Conservation (phyloP, 2,329 filamentous ascomycete genomes). For the Trichophyton equinum region DNA sequence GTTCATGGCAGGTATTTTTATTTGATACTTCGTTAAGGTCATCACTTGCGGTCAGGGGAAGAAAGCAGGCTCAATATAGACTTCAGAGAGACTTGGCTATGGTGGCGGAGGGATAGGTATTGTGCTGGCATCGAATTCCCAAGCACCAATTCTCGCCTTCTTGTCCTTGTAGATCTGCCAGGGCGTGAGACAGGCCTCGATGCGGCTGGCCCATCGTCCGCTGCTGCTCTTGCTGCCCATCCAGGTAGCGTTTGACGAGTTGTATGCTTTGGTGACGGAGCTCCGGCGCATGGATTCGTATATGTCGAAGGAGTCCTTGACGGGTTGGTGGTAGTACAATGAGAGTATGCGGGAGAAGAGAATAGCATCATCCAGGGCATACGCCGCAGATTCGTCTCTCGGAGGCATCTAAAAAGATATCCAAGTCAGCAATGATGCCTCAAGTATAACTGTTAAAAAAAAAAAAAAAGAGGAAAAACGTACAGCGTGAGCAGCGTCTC, state of each 20-base stretch:
- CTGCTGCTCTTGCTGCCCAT: slow-evolving; percentile 27
- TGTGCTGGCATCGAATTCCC: slow-evolving; percentile 27
- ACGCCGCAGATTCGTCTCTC: slow-evolving; percentile 34
- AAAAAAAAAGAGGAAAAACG: slow-evolving; percentile 6
- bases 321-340: slow-evolving; percentile 22
- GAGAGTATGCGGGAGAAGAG: slow-evolving; percentile 30
- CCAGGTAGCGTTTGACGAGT: slow-evolving; percentile 29
- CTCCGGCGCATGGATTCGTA: slow-evolving; percentile 29
- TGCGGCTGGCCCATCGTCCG: slow-evolving; percentile 23
- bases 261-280: slow-evolving; percentile 29
- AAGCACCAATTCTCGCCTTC: slow-evolving; percentile 21
- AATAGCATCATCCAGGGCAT: slow-evolving; percentile 35
- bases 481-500: slow-evolving; percentile 38
- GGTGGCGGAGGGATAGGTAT: slow-evolving; percentile 20
- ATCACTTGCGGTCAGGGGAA: background rate
- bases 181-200: slow-evolving; percentile 31
- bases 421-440: background rate
- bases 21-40: background rate
- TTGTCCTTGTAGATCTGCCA: slow-evolving; percentile 21
- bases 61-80: too few relatives aligned
- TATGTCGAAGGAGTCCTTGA: slow-evolving; percentile 24
- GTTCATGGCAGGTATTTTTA: too few relatives aligned
- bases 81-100: background rate
- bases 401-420: slow-evolving; percentile 31
- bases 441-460: background rate